These are phyloP conservation scores for Sanguinoderma infundibulare DNA, from an alignment of 1,284 basidiomycete species.

Conservation along the genomic window DNA sequence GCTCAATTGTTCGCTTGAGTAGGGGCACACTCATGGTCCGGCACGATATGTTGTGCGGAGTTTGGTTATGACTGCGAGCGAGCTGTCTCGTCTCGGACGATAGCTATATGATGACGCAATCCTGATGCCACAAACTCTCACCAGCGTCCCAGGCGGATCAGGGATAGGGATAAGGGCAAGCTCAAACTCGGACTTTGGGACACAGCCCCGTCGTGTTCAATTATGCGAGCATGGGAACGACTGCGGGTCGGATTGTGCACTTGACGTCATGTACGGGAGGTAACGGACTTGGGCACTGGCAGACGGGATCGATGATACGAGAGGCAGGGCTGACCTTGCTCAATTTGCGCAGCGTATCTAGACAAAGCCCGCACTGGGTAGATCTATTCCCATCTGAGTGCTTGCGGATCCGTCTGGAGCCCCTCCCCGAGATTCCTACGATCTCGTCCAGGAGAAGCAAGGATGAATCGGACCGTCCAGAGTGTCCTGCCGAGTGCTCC, in stretches of 20 bases:
- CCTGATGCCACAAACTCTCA: constrained; percentile 1
- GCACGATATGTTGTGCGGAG: neutral
- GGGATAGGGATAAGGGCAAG: neutral
- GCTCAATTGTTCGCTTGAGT: neutral
- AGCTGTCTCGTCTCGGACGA: neutral
- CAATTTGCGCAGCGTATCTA: neutral
- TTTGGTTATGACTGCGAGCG: neutral
- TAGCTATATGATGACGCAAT: constrained; percentile 6
- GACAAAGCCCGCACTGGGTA: neutral
- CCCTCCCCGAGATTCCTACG: constrained; percentile 11
- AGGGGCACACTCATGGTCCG: neutral
- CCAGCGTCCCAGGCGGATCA: neutral
- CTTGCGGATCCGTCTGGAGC: constrained; percentile 1
- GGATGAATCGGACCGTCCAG: neutral
- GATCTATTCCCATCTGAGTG: constrained; percentile 6
- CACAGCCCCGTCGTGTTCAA: neutral
- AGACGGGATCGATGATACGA: neutral
- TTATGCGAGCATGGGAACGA: neutral
- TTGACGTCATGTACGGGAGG: constrained; percentile 1
- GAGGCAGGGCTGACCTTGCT: neutral
- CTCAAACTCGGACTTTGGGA: neutral
- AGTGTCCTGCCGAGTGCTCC: neutral
- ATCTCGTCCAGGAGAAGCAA: neutral
- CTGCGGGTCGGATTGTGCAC: neutral
- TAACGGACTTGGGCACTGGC: neutral